Evolutionary conservation across 2,329 filamentous ascomycete species (phyloP), one percentile per base, ranked within the genome.

Genomic region (Aspergillus novoparasiticus): DNA sequence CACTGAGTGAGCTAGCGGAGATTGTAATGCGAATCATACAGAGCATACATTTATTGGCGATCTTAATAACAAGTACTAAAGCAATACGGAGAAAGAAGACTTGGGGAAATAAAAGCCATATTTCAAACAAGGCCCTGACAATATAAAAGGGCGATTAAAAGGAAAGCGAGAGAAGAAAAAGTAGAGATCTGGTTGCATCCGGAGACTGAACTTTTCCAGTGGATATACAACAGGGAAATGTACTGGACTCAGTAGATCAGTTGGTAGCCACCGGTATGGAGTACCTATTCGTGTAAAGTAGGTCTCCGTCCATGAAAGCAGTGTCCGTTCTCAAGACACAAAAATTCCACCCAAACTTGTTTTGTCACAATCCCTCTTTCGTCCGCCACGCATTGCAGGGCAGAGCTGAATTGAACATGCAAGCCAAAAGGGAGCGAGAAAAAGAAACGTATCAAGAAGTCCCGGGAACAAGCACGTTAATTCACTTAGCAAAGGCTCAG

Each of bases 11-110:
- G 19, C 39, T n/a, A 9, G 39, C 6, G 16, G 39, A 2, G 39
- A 41, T 5, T 9, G 36, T 16, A 5, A 16, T 21, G 36, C 10
- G 32, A 26, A n/a, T 36, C 56, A 26, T 26, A 14, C 57, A 59
- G 53, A 51, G 57, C 57, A 41, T 62, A 62, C 56, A 62, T 62
- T 62, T 59, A 63, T 63, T 59, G 57, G 41, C 55, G 50, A 62
- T 57, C 48, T 50, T 26, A 62, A 61, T 45, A 59, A 46, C 43
- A 34, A 41, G 53, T 54, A 32, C 26, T 46, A 61, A 63, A 50
- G 43, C 55, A 60, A 62, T 61, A 65, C 39, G 45, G 21, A 41
- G 41, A 64, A 54, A 57, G 57, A 58, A 58, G 46, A 61, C 21
- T 51, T 48, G 36, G 43, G 57, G 30, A 57, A 58, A 30, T 50